phyloP scores from a whole-genome alignment of 345 rosid species.

The Aegle marmelos region DNA sequence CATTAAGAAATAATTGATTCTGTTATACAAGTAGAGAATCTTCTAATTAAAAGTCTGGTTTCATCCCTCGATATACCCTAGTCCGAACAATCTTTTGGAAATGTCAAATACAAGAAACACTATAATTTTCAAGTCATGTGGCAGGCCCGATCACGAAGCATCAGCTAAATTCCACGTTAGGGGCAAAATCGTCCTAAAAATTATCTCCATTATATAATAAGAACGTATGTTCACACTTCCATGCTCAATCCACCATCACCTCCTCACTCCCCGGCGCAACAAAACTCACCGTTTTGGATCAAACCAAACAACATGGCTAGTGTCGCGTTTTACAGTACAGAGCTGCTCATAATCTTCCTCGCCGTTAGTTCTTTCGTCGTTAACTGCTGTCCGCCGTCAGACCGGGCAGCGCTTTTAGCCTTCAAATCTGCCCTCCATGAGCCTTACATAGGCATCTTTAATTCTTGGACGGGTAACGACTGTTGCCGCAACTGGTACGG shows the following conservation, averaged over 20 bases:
- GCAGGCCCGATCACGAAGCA: neutral
- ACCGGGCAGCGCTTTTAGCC: conserved; percentile 62
- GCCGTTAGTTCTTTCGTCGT: conserved; percentile 34
- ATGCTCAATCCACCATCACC: neutral
- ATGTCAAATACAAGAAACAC: too few species aligned
- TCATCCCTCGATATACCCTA: too few species aligned
- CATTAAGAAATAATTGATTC: too few species aligned
- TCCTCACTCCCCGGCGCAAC: neutral
- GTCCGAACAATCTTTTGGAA: too few species aligned
- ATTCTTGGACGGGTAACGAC: conserved; percentile 74
- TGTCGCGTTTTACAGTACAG: neutral
- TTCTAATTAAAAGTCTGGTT: too few species aligned
- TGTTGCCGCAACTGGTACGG: conserved; percentile 95
- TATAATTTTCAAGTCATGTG: too few species aligned
- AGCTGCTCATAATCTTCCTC: conserved; percentile 19
- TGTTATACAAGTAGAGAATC: too few species aligned
- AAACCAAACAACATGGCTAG: conserved; percentile 6
- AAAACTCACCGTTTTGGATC: neutral
- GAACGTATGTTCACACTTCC: neutral
- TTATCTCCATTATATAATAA: conserved; percentile 15
- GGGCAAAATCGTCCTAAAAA: conserved; percentile 34
- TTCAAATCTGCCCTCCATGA: conserved; percentile 69
- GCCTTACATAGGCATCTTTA: conserved; percentile 68
- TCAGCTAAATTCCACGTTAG: conserved; percentile 13
- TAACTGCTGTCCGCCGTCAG: conserved; percentile 69